Evolutionary conservation across 306 rosid species (phyloP).

Genomic region (Adenanthera pavonina): DNA sequence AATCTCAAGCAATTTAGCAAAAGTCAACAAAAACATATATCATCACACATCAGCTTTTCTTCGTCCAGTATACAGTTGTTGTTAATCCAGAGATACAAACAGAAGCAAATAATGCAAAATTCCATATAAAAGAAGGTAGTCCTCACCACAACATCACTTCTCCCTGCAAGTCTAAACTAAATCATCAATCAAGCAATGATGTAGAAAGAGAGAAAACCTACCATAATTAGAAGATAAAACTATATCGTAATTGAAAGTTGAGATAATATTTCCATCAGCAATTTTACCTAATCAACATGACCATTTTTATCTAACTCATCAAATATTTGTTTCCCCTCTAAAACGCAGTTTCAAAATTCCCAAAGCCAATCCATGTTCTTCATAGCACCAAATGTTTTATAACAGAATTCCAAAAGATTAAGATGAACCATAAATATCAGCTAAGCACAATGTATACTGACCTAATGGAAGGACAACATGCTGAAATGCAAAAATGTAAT

Average conservation of each 20-base stretch:
- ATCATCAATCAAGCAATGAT: background rate
- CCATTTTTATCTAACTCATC: background rate
- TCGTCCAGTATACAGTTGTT: background rate
- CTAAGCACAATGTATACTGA: constrained; percentile 42
- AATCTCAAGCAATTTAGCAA: background rate
- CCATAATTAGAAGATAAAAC: no score
- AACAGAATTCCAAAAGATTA: background rate
- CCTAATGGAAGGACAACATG: constrained; percentile 95
- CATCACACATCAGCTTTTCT: background rate
- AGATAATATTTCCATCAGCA: background rate
- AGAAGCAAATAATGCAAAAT: background rate
- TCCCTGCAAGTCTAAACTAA: background rate
- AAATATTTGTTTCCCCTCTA: background rate
- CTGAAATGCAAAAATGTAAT: constrained; percentile 88
- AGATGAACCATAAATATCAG: background rate
- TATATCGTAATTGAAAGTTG: no score
- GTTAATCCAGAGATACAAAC: background rate
- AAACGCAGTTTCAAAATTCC: background rate
- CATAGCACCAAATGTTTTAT: background rate
- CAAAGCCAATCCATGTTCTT: constrained; percentile 8
- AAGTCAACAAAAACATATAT: no score
- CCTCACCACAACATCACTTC: background rate
- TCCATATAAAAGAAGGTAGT: constrained; percentile 2
- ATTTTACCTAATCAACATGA: background rate
- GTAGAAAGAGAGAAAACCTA: no score